These are phyloP conservation scores for Claviceps sp. DNA, from an alignment of 2,329 filamentous ascomycete genomes.

Conservation along the genomic window DNA sequence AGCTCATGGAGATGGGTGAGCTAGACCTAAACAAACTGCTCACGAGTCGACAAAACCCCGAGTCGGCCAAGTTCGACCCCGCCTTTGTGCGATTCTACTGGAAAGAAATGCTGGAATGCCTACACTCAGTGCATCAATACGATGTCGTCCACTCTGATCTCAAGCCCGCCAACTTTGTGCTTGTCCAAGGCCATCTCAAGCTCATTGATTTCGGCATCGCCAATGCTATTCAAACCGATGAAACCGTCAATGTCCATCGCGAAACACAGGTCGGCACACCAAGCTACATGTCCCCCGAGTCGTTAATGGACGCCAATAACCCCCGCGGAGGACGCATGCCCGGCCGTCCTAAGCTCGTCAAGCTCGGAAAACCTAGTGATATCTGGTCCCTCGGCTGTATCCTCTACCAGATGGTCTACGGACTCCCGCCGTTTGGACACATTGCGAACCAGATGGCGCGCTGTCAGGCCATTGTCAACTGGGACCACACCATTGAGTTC, in stretches of 20 bases:
- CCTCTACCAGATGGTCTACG: constrained; percentile 95
- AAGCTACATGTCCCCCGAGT: constrained; percentile 98
- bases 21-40: constrained; percentile 83
- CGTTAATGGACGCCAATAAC: constrained; percentile 75
- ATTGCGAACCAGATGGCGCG: constrained; percentile 77
- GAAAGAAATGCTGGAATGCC: constrained; percentile 98
- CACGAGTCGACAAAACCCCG: constrained; percentile 55
- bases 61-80: constrained; percentile 67
- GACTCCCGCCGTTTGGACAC: constrained; percentile 88
- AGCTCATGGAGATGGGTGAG: constrained; percentile 97
- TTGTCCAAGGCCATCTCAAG: constrained; percentile 81
- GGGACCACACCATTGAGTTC: constrained; percentile 59
- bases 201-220: constrained; percentile 98
- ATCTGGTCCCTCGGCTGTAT: constrained; percentile 96
- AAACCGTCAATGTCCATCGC: constrained; percentile 94
- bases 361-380: constrained; percentile 88
- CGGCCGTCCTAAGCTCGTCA: constrained; percentile 63
- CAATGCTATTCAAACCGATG: constrained; percentile 87
- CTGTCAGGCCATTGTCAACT: constrained; percentile 78
- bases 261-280: constrained; percentile 92
- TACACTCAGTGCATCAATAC: constrained; percentile 73
- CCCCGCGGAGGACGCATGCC: constrained; percentile 30
- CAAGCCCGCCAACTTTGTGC: constrained; percentile 92
- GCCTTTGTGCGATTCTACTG: constrained; percentile 95
- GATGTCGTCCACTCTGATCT: constrained; percentile 95